phyloP scores from a whole-genome alignment of 2,329 filamentous ascomycete genomes.

The Fusarium solani-melongenae region DNA sequence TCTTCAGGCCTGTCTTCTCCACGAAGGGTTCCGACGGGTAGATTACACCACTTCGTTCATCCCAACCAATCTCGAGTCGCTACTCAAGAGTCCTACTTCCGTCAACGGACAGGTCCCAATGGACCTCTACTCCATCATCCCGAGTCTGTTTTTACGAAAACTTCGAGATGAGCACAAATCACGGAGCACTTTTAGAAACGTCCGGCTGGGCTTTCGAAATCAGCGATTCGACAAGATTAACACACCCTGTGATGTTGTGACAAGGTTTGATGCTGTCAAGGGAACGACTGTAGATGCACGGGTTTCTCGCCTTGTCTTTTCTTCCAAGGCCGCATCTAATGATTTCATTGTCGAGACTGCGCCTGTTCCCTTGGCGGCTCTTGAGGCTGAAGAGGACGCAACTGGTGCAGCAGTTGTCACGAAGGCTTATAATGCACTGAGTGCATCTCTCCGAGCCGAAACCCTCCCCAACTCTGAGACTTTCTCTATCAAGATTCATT shows the following conservation, averaged over 20 bases:
- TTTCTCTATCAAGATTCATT: background rate
- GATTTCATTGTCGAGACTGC: background rate
- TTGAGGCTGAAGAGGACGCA: background rate
- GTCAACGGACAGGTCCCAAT: background rate
- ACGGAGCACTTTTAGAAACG: background rate
- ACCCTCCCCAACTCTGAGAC: background rate
- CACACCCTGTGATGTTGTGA: background rate
- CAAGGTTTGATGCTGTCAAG: background rate
- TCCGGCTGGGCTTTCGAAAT: background rate
- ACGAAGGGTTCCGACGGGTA: slow-evolving; percentile 62
- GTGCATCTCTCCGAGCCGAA: background rate
- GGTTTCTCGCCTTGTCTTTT: background rate
- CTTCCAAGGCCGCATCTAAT: background rate
- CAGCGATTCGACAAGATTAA: background rate
- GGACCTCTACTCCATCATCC: background rate
- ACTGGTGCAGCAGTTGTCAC: background rate
- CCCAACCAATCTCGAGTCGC: slow-evolving; percentile 68
- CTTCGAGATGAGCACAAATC: background rate
- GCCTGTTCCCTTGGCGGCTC: background rate
- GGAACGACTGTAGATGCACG: background rate
- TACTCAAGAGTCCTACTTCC: slow-evolving; percentile 56
- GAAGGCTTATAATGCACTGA: background rate
- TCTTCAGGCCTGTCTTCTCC: slow-evolving; percentile 72
- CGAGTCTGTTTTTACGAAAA: background rate
- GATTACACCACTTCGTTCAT: slow-evolving; percentile 73